Conservation (phyloP, 148 eudicot species). For the Fagopyrum esculentum region DNA sequence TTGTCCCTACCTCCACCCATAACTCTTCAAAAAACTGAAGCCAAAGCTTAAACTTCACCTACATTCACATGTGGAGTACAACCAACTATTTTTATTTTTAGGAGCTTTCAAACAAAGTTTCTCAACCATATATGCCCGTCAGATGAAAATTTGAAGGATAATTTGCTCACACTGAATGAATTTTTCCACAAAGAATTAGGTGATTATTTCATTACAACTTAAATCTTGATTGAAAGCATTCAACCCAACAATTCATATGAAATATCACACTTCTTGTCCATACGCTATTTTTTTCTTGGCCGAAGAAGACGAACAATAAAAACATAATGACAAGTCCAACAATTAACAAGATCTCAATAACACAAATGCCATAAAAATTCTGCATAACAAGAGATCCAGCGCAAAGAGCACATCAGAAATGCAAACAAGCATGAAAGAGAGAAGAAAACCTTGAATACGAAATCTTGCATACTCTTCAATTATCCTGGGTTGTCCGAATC, state of each 20-base stretch:
- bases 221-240: too few species aligned
- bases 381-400: not conserved
- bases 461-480: not conserved
- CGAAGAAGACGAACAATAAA: not conserved
- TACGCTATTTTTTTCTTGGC: too few species aligned
- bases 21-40: constrained; percentile 8
- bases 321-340: not conserved
- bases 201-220: too few species aligned
- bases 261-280: too few species aligned
- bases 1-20: constrained; percentile 85
- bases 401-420: not conserved
- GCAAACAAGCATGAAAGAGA: not conserved
- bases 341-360: not conserved
- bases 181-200: too few species aligned
- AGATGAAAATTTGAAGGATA: too few species aligned
- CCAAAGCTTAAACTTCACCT: not conserved
- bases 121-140: too few species aligned
- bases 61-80: not conserved
- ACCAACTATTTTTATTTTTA: too few species aligned
- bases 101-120: too few species aligned
- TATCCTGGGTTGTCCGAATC: not conserved
- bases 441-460: not conserved
- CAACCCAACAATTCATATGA: too few species aligned
- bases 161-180: too few species aligned
- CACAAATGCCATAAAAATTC: not conserved